phyloP scores from a whole-genome alignment of 495 filamentous ascomycete species.

The Daldinia grandis region DNA sequence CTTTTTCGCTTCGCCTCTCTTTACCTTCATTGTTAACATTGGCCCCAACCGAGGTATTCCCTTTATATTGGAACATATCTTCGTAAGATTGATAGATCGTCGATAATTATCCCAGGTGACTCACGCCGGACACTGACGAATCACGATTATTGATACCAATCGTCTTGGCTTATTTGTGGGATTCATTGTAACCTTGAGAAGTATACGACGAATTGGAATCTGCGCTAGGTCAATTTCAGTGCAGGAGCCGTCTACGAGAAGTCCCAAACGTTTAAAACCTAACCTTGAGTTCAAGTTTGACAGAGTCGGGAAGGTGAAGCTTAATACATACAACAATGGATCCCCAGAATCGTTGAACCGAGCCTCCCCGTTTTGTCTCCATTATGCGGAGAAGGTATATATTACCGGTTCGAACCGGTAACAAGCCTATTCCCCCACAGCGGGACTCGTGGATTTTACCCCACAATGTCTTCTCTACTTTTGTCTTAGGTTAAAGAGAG shows the following conservation, averaged over 20 bases:
- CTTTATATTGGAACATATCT: conserved; percentile 15
- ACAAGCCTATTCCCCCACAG: conserved; percentile 30
- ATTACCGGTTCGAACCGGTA: conserved; percentile 28
- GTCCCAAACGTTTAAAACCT: no score
- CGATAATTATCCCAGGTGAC: conserved; percentile 8
- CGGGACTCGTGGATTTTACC: conserved; percentile 27
- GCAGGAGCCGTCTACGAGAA: not conserved
- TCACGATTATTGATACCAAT: conserved; percentile 3
- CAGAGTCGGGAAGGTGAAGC: not conserved
- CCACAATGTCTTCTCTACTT: conserved; percentile 26
- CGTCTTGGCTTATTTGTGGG: not conserved
- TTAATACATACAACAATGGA: conserved; percentile 1
- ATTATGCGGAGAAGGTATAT: conserved; percentile 20
- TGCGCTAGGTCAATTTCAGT: not conserved
- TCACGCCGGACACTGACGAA: conserved; percentile 24
- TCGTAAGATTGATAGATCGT: not conserved
- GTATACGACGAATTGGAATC: not conserved
- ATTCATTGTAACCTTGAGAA: not conserved
- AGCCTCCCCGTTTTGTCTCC: not conserved
- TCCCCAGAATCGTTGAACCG: not conserved
- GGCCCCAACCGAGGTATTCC: not conserved
- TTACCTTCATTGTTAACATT: not conserved
- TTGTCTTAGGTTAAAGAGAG: conserved; percentile 1
- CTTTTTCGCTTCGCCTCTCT: not conserved
- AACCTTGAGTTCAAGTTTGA: not conserved